phyloP scores from a whole-genome alignment of 768 basidiomycete genomes.

The Russula abietina region DNA sequence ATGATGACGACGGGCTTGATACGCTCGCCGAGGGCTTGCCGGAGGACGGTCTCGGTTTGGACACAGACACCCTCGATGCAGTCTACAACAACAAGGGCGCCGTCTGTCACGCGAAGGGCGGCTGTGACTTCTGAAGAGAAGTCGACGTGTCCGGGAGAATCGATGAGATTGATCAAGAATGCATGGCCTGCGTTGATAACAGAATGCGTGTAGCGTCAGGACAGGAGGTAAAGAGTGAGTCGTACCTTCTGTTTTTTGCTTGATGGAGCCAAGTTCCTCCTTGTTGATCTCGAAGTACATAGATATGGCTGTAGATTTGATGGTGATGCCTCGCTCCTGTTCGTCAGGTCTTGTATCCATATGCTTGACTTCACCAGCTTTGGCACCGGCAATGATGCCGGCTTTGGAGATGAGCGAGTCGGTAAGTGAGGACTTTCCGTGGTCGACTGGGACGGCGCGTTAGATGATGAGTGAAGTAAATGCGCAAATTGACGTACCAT shows the following conservation, averaged over 20 bases:
- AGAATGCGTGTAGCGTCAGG: constrained; percentile 13
- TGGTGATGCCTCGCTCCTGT: constrained; percentile 99
- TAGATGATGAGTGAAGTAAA: constrained; percentile 23
- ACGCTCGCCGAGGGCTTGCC: constrained; percentile 94
- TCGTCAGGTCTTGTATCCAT: constrained; percentile 97
- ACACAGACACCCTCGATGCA: constrained; percentile 99
- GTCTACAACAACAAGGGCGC: constrained; percentile 99
- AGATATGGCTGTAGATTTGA: constrained; percentile 99
- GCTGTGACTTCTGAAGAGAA: constrained; percentile 99
- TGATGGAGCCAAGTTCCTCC: constrained; percentile 78
- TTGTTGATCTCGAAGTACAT: constrained; percentile 98
- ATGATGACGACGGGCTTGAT: constrained; percentile 99
- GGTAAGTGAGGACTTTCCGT: constrained; percentile 99
- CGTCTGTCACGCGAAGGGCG: constrained; percentile 98
- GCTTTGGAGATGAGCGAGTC: constrained; percentile 99
- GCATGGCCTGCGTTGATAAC: constrained; percentile 57
- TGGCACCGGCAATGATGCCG: constrained; percentile 92
- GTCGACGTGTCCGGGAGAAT: constrained; percentile 99
- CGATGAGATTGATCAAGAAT: constrained; percentile 99
- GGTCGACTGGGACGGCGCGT: constrained; percentile 65
- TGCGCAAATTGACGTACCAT: constrained; percentile 49
- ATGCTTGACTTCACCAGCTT: constrained; percentile 95
- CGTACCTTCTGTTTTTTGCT: constrained; percentile 90
- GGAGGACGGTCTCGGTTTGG: constrained; percentile 98
- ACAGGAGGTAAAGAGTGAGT: constrained; percentile 21